A percentile compares a stretch with the other conserved stretches of the same genome.
These are phyloP conservation scores for Russula dissimulans DNA, from an alignment of 768 basidiomycete genomes.

Conservation along the genomic window DNA sequence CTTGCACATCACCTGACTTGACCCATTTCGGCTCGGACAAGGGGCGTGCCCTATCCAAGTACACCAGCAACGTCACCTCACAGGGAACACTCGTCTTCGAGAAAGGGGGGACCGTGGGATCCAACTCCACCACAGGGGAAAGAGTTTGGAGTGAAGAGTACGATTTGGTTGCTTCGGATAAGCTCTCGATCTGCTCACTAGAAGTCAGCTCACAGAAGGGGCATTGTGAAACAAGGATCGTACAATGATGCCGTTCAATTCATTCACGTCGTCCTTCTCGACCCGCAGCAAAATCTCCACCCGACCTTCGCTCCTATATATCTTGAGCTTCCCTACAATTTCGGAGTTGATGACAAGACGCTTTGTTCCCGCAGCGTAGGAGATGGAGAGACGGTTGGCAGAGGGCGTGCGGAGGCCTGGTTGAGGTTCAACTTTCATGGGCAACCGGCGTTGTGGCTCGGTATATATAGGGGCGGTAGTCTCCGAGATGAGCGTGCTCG, in stretches of 20 bases:
- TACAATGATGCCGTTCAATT: conserved; percentile 70
- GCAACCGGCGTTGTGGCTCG: conserved; percentile 10
- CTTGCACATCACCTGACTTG: conserved; percentile 87
- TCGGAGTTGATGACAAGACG: conserved; percentile 85
- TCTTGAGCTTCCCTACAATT: conserved; percentile 69
- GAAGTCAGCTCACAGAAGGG: background rate
- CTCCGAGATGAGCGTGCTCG: conserved; percentile 16
- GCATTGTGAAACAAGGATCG: conserved; percentile 23
- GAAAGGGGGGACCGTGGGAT: conserved; percentile 68
- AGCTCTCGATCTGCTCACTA: conserved; percentile 56
- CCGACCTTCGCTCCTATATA: conserved; percentile 74
- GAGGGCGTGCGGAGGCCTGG: conserved; percentile 43
- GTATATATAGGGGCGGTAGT: conserved; percentile 13
- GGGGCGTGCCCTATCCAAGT: conserved; percentile 82
- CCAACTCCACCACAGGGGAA: conserved; percentile 36
- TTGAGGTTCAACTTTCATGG: conserved; percentile 25
- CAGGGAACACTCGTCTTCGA: conserved; percentile 42
- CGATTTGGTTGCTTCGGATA: conserved; percentile 62
- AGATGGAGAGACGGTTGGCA: conserved; percentile 85
- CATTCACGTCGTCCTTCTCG: conserved; percentile 43
- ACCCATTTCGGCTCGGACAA: conserved; percentile 97
- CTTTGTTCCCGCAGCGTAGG: conserved; percentile 83
- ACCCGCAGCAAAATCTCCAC: conserved; percentile 73
- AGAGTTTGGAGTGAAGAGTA: conserved; percentile 51
- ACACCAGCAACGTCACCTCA: conserved; percentile 55